Conservation (phyloP, 2,329 filamentous ascomycete species). For the Leptographium lundbergii region DNA sequence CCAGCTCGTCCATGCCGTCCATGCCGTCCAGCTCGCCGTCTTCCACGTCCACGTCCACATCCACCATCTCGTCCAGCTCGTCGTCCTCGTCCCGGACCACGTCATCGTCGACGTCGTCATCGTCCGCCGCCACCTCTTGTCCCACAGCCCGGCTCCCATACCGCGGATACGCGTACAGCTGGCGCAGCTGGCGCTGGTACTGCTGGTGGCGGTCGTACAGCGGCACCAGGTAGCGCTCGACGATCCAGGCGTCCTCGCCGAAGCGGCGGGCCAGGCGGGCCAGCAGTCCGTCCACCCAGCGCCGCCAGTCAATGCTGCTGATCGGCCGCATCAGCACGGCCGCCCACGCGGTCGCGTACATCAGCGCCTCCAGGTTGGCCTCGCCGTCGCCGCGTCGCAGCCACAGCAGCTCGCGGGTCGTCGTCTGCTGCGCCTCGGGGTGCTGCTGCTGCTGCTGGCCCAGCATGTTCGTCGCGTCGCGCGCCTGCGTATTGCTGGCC, state of each 20-base stretch:
- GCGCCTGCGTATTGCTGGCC: slow-evolving; percentile 39
- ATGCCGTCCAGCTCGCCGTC: background rate
- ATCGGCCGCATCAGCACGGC: slow-evolving; percentile 41
- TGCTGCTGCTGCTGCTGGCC: background rate
- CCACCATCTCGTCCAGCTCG: too few relatives aligned
- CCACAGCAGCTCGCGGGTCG: background rate
- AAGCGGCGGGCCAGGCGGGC: slow-evolving; percentile 52
- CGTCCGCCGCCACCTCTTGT: slow-evolving; percentile 2
- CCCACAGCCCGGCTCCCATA: slow-evolving; percentile 41
- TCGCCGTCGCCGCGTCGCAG: slow-evolving; percentile 33
- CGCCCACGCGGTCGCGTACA: slow-evolving; percentile 66
- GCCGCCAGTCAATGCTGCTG: slow-evolving; percentile 31
- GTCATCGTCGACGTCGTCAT: background rate
- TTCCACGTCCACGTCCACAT: too few relatives aligned
- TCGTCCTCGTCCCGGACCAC: background rate
- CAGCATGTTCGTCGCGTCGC: slow-evolving; percentile 23
- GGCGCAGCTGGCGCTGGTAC: slow-evolving; percentile 40
- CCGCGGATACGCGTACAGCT: slow-evolving; percentile 30
- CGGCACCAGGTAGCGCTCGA: slow-evolving; percentile 55
- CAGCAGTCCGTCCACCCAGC: slow-evolving; percentile 39
- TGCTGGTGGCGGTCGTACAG: slow-evolving; percentile 25
- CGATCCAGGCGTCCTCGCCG: slow-evolving; percentile 58
- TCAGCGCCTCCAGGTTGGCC: slow-evolving; percentile 41
- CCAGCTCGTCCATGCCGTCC: background rate
- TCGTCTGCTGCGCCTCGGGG: background rate